These are phyloP conservation scores for Phialophora expanda DNA, from an alignment of 2,329 filamentous ascomycete genomes.

Conservation along the genomic window DNA sequence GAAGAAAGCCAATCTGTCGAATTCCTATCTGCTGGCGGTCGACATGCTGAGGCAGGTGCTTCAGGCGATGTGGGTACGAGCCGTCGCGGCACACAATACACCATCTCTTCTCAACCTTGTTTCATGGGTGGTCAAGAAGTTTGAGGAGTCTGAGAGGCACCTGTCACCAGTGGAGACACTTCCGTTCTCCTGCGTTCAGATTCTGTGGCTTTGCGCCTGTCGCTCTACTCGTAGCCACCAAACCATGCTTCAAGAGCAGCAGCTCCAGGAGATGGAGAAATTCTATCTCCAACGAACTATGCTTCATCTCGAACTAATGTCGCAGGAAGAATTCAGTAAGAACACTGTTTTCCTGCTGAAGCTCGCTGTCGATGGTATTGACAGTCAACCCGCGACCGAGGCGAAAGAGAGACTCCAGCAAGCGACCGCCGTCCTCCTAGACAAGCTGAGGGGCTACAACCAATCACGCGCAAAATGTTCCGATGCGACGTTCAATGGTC, in stretches of 20 bases:
- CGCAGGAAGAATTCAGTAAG: neutral
- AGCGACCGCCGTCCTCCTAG: neutral
- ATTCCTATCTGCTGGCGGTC: constrained; percentile 7
- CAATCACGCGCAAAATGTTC: neutral
- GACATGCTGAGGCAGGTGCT: constrained; percentile 22
- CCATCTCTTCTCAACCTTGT: neutral
- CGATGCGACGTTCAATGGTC: neutral
- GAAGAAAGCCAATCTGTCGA: neutral
- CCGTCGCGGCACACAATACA: neutral
- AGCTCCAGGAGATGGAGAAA: neutral
- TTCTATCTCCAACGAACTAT: neutral
- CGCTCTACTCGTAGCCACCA: neutral
- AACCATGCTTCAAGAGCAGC: neutral
- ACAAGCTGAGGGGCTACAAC: neutral
- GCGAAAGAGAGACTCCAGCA: neutral
- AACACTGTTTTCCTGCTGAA: neutral
- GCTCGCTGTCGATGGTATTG: neutral
- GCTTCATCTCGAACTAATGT: neutral
- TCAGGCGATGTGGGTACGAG: constrained; percentile 11
- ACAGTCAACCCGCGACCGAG: neutral
- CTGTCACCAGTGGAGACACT: neutral
- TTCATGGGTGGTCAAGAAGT: neutral
- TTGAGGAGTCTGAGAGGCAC: neutral
- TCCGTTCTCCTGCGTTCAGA: neutral
- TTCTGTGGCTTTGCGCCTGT: neutral